phyloP scores from a whole-genome alignment of 768 basidiomycete genomes.

The Suillus subluteus region DNA sequence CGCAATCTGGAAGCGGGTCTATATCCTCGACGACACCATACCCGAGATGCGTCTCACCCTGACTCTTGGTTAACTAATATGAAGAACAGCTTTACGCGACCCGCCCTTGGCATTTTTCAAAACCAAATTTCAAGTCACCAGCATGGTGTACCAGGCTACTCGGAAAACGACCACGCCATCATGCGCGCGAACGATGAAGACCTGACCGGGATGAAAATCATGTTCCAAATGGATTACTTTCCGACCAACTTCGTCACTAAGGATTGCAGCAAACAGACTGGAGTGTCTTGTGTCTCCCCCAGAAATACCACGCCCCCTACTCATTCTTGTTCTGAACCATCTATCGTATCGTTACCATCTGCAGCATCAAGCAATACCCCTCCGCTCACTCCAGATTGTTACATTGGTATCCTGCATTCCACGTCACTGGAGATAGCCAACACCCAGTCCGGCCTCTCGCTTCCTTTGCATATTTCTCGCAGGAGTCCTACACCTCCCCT shows the following conservation, averaged over 20 bases:
- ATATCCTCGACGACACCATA: background rate
- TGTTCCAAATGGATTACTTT: background rate
- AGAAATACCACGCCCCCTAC: background rate
- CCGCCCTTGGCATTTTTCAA: background rate
- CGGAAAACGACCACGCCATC: background rate
- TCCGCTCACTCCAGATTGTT: background rate
- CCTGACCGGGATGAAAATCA: constrained; percentile 1
- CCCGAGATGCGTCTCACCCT: background rate
- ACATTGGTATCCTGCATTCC: background rate
- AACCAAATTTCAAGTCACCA: background rate
- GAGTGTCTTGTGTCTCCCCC: background rate
- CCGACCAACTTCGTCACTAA: background rate
- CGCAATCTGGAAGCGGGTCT: constrained; percentile 9
- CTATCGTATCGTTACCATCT: background rate
- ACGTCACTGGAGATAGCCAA: background rate
- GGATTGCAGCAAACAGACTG: background rate
- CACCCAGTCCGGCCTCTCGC: background rate
- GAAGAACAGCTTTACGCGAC: constrained; percentile 4
- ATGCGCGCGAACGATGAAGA: background rate
- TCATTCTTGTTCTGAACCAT: background rate
- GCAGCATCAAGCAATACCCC: background rate
- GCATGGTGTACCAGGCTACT: background rate
- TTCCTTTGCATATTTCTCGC: background rate
- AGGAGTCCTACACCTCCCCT: background rate
- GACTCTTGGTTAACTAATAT: background rate